Evolutionary conservation across 306 rosid genomes (phyloP).

Genomic region (Cucumis melo): DNA sequence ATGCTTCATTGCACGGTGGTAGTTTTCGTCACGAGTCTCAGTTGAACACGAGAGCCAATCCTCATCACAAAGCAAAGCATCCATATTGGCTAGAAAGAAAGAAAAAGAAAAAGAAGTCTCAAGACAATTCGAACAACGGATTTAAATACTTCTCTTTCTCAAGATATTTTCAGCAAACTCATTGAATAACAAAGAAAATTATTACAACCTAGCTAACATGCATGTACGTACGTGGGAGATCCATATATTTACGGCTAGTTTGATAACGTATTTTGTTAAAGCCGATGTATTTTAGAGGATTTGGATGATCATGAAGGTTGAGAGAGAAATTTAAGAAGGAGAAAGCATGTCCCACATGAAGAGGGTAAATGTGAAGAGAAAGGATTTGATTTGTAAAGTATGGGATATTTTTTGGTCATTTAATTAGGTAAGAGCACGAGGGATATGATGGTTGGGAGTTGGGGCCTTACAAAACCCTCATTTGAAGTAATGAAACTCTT

Average conservation of each 20-base stretch:
- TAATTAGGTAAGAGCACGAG: conserved; percentile 45
- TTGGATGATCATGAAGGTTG: background rate
- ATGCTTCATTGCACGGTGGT: background rate
- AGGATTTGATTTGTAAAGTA: background rate
- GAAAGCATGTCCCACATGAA: conserved; percentile 43
- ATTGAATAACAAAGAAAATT: background rate
- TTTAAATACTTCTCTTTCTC: background rate
- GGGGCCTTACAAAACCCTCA: background rate
- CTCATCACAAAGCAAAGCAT: conserved; percentile 39
- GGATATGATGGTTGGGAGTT: conserved; percentile 6
- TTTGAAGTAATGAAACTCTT: background rate
- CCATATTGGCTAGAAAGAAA: conserved; percentile 7
- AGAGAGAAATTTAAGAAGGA: conserved; percentile 17
- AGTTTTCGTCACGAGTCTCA: background rate
- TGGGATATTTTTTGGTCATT: background rate
- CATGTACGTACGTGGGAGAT: background rate
- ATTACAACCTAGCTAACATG: background rate
- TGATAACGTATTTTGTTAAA: background rate
- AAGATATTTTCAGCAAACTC: background rate
- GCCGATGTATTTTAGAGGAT: background rate
- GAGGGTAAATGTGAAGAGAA: conserved; percentile 31
- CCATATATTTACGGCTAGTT: background rate
- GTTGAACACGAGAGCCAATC: conserved; percentile 26
- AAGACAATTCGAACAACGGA: background rate
- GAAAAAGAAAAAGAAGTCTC: background rate